A percentile compares a stretch with the other conserved stretches of the same genome.
Evolutionary conservation across 805 yeast genomes (phyloP).

Genomic region (Myxozyma lipomycoides): DNA sequence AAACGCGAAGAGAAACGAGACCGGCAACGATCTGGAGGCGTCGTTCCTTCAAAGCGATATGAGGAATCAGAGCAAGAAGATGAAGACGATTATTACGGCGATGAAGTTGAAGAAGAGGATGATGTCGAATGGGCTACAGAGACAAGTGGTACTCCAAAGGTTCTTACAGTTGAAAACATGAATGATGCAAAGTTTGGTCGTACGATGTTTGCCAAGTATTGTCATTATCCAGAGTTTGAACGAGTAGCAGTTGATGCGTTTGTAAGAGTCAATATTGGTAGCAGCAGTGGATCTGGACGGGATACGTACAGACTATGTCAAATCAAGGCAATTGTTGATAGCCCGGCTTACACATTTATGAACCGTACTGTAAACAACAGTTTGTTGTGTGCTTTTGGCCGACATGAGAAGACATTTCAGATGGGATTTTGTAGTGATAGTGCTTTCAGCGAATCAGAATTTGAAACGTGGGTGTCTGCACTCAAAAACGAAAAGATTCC

Average conservation of each 20-base stretch:
- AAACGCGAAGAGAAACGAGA: constrained; percentile 59
- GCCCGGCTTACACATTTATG: constrained; percentile 49
- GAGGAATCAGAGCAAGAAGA: constrained; percentile 45
- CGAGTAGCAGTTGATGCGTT: constrained; percentile 58
- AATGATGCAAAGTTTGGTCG: constrained; percentile 76
- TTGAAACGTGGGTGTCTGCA: constrained; percentile 60
- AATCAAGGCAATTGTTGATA: constrained; percentile 45
- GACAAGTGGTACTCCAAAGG: constrained; percentile 2
- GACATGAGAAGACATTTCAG: constrained; percentile 66
- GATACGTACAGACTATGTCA: constrained; percentile 79
- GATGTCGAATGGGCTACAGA: constrained; percentile 35
- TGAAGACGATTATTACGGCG: constrained; percentile 49
- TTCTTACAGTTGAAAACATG: constrained; percentile 57
- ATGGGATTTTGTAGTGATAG: constrained; percentile 79
- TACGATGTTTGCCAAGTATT: constrained; percentile 64
- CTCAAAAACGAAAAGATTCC: constrained; percentile 53
- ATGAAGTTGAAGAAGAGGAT: constrained; percentile 40
- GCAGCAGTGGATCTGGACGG: constrained; percentile 55
- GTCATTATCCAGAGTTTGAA: constrained; percentile 78
- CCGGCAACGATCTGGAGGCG: constrained; percentile 10
- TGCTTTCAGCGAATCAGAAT: constrained; percentile 61
- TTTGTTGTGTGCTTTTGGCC: constrained; percentile 77
- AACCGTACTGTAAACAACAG: constrained; percentile 52
- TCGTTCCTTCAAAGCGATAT: constrained; percentile 40
- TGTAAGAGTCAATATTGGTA: constrained; percentile 80